Evolutionary conservation across 257 asterid genomes (phyloP), one percentile per base, ranked within the genome.

Genomic region (Nicotiana benthamiana): DNA sequence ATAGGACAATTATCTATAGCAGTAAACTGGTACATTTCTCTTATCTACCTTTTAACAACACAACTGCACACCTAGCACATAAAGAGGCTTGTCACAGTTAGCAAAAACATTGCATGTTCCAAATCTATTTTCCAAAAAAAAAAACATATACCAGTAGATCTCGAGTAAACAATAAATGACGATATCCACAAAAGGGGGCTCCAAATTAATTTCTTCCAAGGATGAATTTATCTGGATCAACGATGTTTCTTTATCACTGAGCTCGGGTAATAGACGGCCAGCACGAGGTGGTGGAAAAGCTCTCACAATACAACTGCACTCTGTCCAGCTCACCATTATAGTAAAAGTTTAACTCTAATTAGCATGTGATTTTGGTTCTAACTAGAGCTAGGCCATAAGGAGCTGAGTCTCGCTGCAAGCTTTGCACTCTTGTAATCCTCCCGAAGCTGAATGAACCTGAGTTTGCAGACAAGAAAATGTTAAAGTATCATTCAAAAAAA

Each of bases 381-480:
- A 81, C 77, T 57, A 65, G 83, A 77, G 76, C 88, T 83, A 60
- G 87, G 80, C 81, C 89, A 94, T 87, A 94, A 89, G 70, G 97
- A 92, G 88, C 95, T 87, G 59, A 96, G 98, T 84, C 79, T 86
- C 46, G 97, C 83, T 68, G 97, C 98, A 85, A 96, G 92, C 86
- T 96, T 96, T 63, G 97, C 99, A 74, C 97, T 96, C 92, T 94
- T 96, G 91, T 89, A 96, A 88, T 96, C 99, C 79, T 94, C 98
- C 88, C 98, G 90, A 56, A 94, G 93, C 83, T 94, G 98, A 84
- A 96, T 94, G 87, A 96, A 96, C 97, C 99, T 96, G 98, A 83
- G 76, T 83, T 82, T 72, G 78, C 80, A 84, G 65, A 75, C 61
- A 79, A 77, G 72, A 46, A 0, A 43, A 13, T 22, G 4, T 48